phyloP scores from a whole-genome alignment of 768 basidiomycete genomes.

The Trametes gibbosa region DNA sequence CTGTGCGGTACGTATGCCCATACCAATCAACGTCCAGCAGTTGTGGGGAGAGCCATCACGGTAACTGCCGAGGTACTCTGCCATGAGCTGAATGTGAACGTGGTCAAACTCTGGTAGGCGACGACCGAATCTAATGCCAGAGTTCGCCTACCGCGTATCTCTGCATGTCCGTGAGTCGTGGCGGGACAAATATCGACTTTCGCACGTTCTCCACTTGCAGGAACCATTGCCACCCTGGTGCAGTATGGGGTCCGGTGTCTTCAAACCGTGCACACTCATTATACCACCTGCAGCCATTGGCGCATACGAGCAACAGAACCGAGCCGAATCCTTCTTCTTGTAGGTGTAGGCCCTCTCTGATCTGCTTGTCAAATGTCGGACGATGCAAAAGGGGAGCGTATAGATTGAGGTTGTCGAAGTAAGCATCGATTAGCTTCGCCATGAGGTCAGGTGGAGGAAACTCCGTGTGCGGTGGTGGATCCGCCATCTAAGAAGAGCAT shows the following conservation, averaged over 20 bases:
- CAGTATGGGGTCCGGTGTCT: conserved; percentile 23
- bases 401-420: conserved; percentile 38
- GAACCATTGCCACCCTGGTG: conserved; percentile 45
- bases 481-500: not conserved
- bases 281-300: conserved; percentile 42
- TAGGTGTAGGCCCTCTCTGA: conserved; percentile 36
- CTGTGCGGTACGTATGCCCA: conserved; percentile 47
- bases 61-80: conserved; percentile 6
- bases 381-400: conserved; percentile 42
- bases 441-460: conserved; percentile 19
- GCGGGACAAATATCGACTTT: conserved; percentile 26
- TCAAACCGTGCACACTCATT: conserved; percentile 41
- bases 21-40: conserved; percentile 33
- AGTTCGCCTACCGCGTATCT: not conserved
- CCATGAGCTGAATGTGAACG: conserved; percentile 6
- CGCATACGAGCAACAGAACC: conserved; percentile 55
- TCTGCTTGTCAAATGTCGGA: conserved; percentile 38
- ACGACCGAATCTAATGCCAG: too few relatives aligned
- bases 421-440: conserved; percentile 39
- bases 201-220: conserved; percentile 36
- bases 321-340: conserved; percentile 44
- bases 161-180: conserved; percentile 9
- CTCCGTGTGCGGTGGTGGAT: not conserved
- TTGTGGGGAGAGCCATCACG: not conserved
- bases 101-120: too few relatives aligned